Conservation (phyloP, 768 basidiomycete species). For the Trametes sanguinea region DNA sequence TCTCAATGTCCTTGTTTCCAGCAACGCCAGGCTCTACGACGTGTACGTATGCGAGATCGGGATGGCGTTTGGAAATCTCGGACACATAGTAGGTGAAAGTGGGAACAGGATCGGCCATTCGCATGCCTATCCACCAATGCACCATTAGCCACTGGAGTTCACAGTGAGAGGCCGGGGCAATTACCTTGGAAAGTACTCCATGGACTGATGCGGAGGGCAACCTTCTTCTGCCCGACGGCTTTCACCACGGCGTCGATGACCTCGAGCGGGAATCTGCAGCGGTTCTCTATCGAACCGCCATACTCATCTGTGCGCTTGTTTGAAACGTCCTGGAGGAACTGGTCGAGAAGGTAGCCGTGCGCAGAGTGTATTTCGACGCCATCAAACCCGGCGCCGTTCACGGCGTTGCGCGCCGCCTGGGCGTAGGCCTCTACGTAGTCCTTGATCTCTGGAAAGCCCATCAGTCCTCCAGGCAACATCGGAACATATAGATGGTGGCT, state of each 20-base stretch:
- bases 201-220: conserved; percentile 42
- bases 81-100: conserved; percentile 51
- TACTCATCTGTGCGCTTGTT: conserved; percentile 51
- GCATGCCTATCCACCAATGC: conserved; percentile 38
- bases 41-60: conserved; percentile 44
- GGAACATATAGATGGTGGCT: neutral
- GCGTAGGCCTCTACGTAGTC: conserved; percentile 37
- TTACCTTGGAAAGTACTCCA: conserved; percentile 37
- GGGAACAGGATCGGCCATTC: conserved; percentile 52
- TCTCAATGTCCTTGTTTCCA: conserved; percentile 6
- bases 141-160: conserved; percentile 16
- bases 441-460: conserved; percentile 28
- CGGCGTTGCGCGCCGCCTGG: conserved; percentile 29
- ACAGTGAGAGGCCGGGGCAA: conserved; percentile 24
- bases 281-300: conserved; percentile 52
- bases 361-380: conserved; percentile 34
- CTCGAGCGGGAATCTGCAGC: conserved; percentile 47
- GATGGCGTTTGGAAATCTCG: conserved; percentile 39
- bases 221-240: conserved; percentile 44
- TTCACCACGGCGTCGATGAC: conserved; percentile 41
- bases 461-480: neutral
- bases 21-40: conserved; percentile 30
- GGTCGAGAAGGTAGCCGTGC: conserved; percentile 40
- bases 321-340: conserved; percentile 42
- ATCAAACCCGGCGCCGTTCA: conserved; percentile 34